Evolutionary conservation across 257 asterid genomes (phyloP), one percentile per base, ranked within the genome.

Genomic region (Ajuga chamaepitys): DNA sequence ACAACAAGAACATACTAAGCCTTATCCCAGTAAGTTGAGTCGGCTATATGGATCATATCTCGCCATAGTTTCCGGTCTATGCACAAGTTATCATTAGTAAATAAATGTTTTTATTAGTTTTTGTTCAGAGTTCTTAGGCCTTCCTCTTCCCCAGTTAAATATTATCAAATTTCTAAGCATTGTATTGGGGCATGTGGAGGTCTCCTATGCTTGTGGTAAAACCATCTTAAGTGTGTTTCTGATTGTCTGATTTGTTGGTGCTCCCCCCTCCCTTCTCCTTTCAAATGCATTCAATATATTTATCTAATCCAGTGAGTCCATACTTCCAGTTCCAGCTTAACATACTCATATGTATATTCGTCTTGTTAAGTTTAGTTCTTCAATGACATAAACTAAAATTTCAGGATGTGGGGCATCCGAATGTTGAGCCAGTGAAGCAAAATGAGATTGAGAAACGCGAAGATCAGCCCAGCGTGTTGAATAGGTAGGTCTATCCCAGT

Each of bases 381-480:
- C 11, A 58, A 46, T 13, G 34, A n/a, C 57, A 11, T 67, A 51
- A 14, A 28, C 76, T 74, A 63, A 66, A 66, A 68, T 70, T 73
- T 63, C 81, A 91, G 98, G 96, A 88, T 24, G 57, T 75, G 67
- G 80, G 70, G 56, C 74, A 83, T 28, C 67, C 83, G 41, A 78
- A 60, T 28, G 62, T 62, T 2, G 95, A 78, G 66, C 13, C 68
- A 6, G 68, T 67, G 62, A 92, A 85, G 78, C 88, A 75, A 70
- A 82, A 66, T 35, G 92, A 82, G 74, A 80, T 25, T 75, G 95
- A 88, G 68, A 82, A 78, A 57, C 88, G 78, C 1, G 90, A 82
- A 72, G 93, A 85, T 63, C 81, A 66, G 70, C 95, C 93, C 26
- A 82, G 65, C 57, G 83, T 72, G 63, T 58, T 78, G 80, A 76